These are phyloP conservation scores for Staphylotrichum longicolle DNA, from an alignment of 495 filamentous ascomycete genomes.

Conservation along the genomic window DNA sequence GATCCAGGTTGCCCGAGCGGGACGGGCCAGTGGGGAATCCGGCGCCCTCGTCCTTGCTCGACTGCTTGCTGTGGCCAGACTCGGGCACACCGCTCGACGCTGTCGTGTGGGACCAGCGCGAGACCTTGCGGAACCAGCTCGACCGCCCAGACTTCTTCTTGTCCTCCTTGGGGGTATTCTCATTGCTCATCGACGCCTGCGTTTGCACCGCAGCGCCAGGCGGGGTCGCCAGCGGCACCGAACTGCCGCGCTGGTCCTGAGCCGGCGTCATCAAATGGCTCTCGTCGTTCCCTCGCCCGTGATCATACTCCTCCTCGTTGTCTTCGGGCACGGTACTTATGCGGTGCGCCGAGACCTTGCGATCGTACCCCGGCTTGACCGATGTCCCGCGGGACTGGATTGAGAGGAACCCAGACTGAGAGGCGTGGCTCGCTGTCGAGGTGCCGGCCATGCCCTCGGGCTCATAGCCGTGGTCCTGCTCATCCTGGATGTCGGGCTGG, in stretches of 20 bases:
- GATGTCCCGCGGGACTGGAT: slow-evolving; percentile 62
- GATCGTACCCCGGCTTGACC: slow-evolving; percentile 57
- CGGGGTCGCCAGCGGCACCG: slow-evolving; percentile 68
- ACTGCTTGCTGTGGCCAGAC: slow-evolving; percentile 51
- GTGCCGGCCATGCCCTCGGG: slow-evolving; percentile 79
- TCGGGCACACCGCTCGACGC: slow-evolving; percentile 59
- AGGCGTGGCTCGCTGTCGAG: slow-evolving; percentile 63
- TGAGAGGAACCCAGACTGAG: slow-evolving; percentile 75
- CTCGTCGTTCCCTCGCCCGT: slow-evolving; percentile 49
- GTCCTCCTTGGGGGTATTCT: slow-evolving; percentile 58
- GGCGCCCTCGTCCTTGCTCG: slow-evolving; percentile 45
- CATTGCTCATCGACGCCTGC: slow-evolving; percentile 45
- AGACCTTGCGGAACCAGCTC: slow-evolving; percentile 88
- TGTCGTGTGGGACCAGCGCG: slow-evolving; percentile 96
- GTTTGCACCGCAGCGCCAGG: slow-evolving; percentile 51
- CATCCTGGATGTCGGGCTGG: slow-evolving; percentile 54
- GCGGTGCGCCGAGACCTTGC: slow-evolving; percentile 68
- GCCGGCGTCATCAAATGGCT: slow-evolving; percentile 49
- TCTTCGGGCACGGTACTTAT: slow-evolving; percentile 86
- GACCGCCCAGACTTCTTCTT: slow-evolving; percentile 72
- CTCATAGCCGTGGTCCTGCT: slow-evolving; percentile 69
- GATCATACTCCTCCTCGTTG: slow-evolving; percentile 66
- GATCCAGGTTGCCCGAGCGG: slow-evolving; percentile 66
- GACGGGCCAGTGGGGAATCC: slow-evolving; percentile 45
- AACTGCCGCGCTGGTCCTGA: slow-evolving; percentile 55